Percentiles rank a stretch among this genome's conserved stretches.
These are phyloP conservation scores for Boletus speciosus DNA, from an alignment of 768 basidiomycete species.

Conservation along the genomic window DNA sequence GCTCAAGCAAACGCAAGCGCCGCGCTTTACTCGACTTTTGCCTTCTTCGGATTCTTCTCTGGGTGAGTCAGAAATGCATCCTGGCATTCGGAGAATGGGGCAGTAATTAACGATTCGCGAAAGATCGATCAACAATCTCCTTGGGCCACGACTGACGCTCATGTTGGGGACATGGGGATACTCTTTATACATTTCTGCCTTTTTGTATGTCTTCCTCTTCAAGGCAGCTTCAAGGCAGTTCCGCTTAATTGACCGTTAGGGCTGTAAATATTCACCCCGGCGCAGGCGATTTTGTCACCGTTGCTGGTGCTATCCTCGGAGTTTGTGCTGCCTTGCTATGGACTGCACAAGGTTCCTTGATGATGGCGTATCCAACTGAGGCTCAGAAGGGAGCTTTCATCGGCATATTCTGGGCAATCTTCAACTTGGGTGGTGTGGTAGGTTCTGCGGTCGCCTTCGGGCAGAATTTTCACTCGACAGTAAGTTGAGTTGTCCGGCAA, in stretches of 20 bases:
- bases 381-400: constrained; percentile 54
- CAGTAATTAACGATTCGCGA: neutral
- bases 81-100: neutral
- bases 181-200: constrained; percentile 45
- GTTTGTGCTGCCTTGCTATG: constrained; percentile 50
- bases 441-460: constrained; percentile 75
- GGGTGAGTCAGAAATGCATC: constrained; percentile 44
- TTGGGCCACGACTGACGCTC: constrained; percentile 50
- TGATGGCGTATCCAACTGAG: constrained; percentile 57
- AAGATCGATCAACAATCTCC: constrained; percentile 72
- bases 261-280: constrained; percentile 39
- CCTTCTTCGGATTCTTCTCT: constrained; percentile 61
- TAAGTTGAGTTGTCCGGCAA: constrained; percentile 25
- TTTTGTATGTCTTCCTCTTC: constrained; percentile 34
- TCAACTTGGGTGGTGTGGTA: constrained; percentile 77
- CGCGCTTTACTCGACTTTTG: constrained; percentile 62
- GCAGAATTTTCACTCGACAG: constrained; percentile 61
- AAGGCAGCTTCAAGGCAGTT: neutral
- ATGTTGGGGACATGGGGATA: constrained; percentile 52
- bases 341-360: constrained; percentile 50
- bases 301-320: constrained; percentile 50
- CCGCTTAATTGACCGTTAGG: constrained; percentile 33
- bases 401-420: constrained; percentile 62
- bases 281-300: constrained; percentile 43
- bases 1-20: constrained; percentile 68